Evolutionary conservation across 345 rosid genomes (phyloP), one percentile per base, ranked within the genome.

Genomic region (Arabidopsis thaliana): DNA sequence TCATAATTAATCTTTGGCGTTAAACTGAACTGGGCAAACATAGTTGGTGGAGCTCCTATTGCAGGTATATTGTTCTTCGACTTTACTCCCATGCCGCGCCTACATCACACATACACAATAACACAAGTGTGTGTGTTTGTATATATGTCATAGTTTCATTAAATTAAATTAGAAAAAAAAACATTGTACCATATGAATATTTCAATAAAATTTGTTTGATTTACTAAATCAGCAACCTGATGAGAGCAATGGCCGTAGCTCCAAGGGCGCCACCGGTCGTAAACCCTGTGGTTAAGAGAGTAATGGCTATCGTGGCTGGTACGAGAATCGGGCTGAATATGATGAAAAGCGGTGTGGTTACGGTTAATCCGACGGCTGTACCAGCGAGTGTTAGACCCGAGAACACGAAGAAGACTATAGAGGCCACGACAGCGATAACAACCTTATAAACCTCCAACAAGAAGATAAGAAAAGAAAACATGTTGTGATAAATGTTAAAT

Each of bases 281-380:
- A 80, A 93, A 85, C 28, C 98, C 95, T 55, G 77, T 68, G 45
- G 67, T 65, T 41, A 90, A 30, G 48, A 90, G 68, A n/a, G 79
- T 75, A 24, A 75, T 76, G 0, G 88, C 69, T 69, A 90, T 78
- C 4, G 85, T 78, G 5, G 93, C 90, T 2, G 96, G 96, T 73
- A 90, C 84, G 10, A 93, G 82, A 36, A 90, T 87, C 0, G 96
- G 98, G 77, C 96, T 93, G 90, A 85, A 88, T 30, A 90, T 82
- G 75, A 93, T 83, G 59, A 93, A 72, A 56, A 93, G 81, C 1
- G 96, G 98, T 12, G 93, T 85, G 64, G 85, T 90, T 7, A 88
- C 64, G 67, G 85, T 81, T 68, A 93, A 83, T 3, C 69, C 87
- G 34, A 85, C 87, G 49, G 91, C 93, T 0, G 95, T 85, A 44